Base-by-base conservation (phyloP, 805 yeast genomes). In the Crinitomyces ghanaensis region DNA sequence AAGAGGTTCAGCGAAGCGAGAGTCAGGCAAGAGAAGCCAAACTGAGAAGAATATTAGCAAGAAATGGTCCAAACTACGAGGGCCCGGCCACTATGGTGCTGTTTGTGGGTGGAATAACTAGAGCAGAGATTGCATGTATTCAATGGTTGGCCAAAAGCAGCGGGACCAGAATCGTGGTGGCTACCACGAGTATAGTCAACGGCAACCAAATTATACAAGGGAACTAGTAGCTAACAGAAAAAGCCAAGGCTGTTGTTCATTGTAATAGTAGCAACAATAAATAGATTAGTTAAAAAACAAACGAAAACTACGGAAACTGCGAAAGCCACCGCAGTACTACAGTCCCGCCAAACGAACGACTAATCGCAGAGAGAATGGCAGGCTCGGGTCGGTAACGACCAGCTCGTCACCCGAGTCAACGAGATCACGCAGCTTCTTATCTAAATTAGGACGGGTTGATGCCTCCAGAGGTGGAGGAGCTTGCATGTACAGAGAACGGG, bases 91-190 rank as follows among this genome's bases (percentile, higher is more conserved):
- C 50, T 34, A 56, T 38, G 48, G 83, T 39, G 44, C 82, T 33
- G 70, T 74, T 78, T 40, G 48, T 86, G 26, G 97, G 97, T 9
- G 97, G 98, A 1, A 60, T 86, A 5, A 83, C 96, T 0, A 66
- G 81, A 50, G 74, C 91, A 6, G 98, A 88, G 54, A 62, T 86
- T 12, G 72, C 88, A 3, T 74, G 85, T 3, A 56, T 88, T 30
- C 62, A 76, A 46, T 63, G 34, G 62, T 82, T n/a, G 14, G 17
- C 80, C 36, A 57, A 60, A 30, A 62, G 61, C 16, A 40, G 57
- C 6, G 43, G 47, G 18, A 58, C 57, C 33, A 53, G 62, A 22
- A 51, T 72, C 26, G 44, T 70, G 5, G 55, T 73, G 2, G 50
- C 70, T 2, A 57, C 72, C 2, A 74, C 72, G 30, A 67, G 68